Percentiles rank a stretch among this genome's conserved stretches.
phyloP scores from a whole-genome alignment of 306 rosid species.

The Rubus idaeus region DNA sequence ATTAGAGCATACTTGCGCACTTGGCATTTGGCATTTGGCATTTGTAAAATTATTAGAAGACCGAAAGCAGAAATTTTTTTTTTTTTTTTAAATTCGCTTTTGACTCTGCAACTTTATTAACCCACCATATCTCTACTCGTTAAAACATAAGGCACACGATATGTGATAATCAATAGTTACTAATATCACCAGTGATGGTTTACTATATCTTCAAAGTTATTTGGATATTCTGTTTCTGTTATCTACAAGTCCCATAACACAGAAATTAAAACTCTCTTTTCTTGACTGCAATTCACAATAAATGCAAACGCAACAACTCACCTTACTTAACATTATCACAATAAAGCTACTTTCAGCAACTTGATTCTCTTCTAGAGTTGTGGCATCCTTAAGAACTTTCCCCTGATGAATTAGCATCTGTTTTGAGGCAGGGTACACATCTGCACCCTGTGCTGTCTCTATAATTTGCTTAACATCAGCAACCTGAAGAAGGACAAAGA shows the following conservation, averaged over 20 bases:
- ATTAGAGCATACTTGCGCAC: conserved; percentile 5
- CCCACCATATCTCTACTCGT: neutral
- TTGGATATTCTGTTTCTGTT: neutral
- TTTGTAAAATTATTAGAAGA: neutral
- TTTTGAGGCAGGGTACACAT: conserved; percentile 46
- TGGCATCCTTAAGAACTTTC: conserved; percentile 41
- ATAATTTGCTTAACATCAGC: conserved; percentile 39
- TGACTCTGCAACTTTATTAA: neutral
- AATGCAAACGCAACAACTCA: neutral
- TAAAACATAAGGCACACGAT: neutral
- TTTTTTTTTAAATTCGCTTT: neutral
- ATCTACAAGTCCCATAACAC: neutral
- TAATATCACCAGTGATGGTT: neutral
- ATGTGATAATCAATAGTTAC: neutral
- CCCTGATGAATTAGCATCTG: conserved; percentile 52
- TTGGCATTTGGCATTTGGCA: neutral
- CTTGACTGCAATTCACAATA: neutral
- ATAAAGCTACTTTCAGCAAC: conserved; percentile 44
- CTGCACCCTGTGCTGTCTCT: conserved; percentile 40
- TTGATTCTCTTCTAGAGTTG: conserved; percentile 40
- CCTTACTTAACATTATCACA: conserved; percentile 45
- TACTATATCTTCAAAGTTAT: neutral
- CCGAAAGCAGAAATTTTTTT: too few species aligned
- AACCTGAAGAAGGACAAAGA: conserved; percentile 22
- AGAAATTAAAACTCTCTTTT: neutral